Conservation (phyloP, 176 grass and related monocot genomes). For the Juncus inflexus region DNA sequence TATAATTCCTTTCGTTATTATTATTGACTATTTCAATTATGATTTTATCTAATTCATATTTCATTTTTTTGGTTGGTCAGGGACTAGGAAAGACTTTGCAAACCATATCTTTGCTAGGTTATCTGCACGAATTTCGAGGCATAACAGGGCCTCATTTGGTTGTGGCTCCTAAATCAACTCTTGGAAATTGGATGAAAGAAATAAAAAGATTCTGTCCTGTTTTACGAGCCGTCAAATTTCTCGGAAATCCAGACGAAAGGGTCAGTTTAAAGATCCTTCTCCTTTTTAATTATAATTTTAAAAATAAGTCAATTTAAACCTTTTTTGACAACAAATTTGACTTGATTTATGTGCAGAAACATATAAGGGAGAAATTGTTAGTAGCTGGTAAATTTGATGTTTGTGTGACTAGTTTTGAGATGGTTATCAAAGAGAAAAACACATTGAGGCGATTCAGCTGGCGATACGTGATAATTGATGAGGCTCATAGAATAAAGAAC, state of each 20-base stretch:
- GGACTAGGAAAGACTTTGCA: conserved; percentile 98
- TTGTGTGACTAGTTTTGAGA: conserved; percentile 78
- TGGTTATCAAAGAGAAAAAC: conserved; percentile 80
- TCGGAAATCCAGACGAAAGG: conserved; percentile 96
- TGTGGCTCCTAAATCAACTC: conserved; percentile 96
- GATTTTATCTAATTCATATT: background rate
- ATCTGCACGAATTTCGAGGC: conserved; percentile 92
- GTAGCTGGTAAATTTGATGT: conserved; percentile 76
- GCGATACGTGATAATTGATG: conserved; percentile 82
- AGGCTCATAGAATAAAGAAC: conserved; percentile 80
- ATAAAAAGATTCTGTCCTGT: conserved; percentile 90
- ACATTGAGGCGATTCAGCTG: conserved; percentile 67
- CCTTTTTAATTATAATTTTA: conserved; percentile 4
- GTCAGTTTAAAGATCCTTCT: conserved; percentile 29
- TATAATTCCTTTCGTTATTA: background rate
- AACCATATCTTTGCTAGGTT: conserved; percentile 91
- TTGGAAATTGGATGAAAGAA: conserved; percentile 98
- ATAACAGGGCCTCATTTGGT: conserved; percentile 95
- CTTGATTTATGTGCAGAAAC: conserved; percentile 34
- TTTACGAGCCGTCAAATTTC: conserved; percentile 77
- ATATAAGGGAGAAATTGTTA: conserved; percentile 59
- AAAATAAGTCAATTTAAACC: too few relatives aligned
- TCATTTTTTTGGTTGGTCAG: conserved; percentile 36
- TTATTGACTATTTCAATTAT: background rate
- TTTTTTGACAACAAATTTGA: too few relatives aligned